A percentile compares a stretch with the other conserved stretches of the same genome.
Evolutionary conservation across 441 rosid species (phyloP).

Genomic region (Viola pubescens): DNA sequence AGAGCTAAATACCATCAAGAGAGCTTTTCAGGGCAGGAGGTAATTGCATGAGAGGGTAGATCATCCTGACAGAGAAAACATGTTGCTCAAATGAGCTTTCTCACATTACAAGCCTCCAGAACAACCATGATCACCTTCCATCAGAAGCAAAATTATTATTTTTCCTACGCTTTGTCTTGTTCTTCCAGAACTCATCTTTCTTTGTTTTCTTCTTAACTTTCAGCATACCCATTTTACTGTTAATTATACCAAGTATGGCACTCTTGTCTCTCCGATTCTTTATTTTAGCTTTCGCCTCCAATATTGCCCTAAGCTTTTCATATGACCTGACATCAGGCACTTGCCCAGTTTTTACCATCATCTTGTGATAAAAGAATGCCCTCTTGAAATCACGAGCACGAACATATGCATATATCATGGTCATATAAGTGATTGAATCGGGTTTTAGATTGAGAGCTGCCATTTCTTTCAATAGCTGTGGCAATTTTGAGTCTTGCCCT

Average conservation of each 20-base stretch:
- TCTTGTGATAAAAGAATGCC: constrained; percentile 83
- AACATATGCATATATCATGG: constrained; percentile 78
- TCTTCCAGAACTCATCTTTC: constrained; percentile 91
- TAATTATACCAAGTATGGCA: constrained; percentile 79
- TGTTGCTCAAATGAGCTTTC: no score
- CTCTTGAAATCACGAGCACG: constrained; percentile 82
- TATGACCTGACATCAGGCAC: constrained; percentile 71
- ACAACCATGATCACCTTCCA: neutral
- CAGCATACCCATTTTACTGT: constrained; percentile 56
- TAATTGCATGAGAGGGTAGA: no score
- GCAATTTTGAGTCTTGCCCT: constrained; percentile 69
- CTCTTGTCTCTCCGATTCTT: constrained; percentile 58
- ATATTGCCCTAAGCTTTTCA: constrained; percentile 64
- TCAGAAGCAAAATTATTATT: constrained; percentile 9
- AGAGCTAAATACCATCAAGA: no score
- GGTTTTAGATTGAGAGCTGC: constrained; percentile 54
- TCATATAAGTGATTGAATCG: constrained; percentile 70
- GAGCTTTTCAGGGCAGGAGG: no score
- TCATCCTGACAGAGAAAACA: no score
- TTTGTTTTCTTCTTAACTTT: constrained; percentile 52
- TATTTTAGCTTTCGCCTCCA: constrained; percentile 65
- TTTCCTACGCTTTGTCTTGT: constrained; percentile 38
- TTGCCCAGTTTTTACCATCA: constrained; percentile 73
- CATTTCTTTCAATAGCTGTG: constrained; percentile 85
- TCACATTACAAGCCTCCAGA: no score